Conservation (phyloP, 257 asterid species). For the Euphrasia confusa region DNA sequence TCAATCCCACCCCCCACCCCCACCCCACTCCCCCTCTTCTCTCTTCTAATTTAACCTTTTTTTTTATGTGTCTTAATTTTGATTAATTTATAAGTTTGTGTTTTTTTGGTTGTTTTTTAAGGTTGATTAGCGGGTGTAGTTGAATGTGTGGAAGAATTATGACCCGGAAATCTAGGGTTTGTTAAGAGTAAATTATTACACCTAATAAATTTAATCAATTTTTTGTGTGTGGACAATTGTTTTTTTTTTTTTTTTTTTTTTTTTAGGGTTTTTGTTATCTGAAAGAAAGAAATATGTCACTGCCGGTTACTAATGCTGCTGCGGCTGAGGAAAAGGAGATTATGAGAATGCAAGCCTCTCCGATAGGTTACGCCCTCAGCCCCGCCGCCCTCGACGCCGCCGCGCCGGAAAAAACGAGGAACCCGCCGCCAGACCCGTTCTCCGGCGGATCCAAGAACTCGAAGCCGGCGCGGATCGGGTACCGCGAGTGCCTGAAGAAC, state of each 20-base stretch:
- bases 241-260: too few species aligned
- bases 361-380: slow-evolving; percentile 26
- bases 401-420: slow-evolving; percentile 29
- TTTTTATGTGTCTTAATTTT: too few species aligned
- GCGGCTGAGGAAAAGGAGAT: slow-evolving; percentile 41
- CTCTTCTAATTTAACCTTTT: too few species aligned
- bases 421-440: slow-evolving; percentile 26
- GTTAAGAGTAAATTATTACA: not conserved
- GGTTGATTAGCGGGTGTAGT: not conserved
- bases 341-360: slow-evolving; percentile 28
- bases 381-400: slow-evolving; percentile 23
- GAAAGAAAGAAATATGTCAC: slow-evolving; percentile 30
- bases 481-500: slow-evolving; percentile 81
- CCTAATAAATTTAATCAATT: too few species aligned
- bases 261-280: too few species aligned
- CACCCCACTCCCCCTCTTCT: slow-evolving; percentile 12
- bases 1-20: not conserved
- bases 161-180: not conserved
- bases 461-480: slow-evolving; percentile 29
- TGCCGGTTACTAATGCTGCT: slow-evolving; percentile 22
- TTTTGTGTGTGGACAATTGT: too few species aligned
- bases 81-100: not conserved
- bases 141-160: not conserved
- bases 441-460: slow-evolving; percentile 42
- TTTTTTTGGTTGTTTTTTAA: not conserved